Base-by-base conservation (phyloP, 306 rosid genomes). In the Delonix regia region DNA sequence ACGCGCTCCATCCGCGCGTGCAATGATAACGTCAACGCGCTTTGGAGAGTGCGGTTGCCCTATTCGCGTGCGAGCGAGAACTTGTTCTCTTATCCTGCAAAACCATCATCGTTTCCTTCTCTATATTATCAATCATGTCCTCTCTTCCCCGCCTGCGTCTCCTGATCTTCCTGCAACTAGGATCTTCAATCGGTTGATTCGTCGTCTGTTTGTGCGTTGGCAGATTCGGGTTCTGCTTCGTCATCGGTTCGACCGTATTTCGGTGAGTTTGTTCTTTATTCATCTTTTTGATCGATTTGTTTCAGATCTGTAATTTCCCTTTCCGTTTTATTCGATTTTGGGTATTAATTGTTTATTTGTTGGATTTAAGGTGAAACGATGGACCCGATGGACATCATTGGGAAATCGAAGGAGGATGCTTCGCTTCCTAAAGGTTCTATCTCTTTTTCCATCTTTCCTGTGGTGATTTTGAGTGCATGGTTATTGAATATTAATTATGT, bases 381-480 rank as follows among this genome's bases (percentile, higher is more conserved):
- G 97, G 97, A 92, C 78, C 92, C 97, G 75, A 92, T 92, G 97
- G 97, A 92, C 55, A 92, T 92, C 85, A 86, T 92, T 78, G 97
- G 93, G 19, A 92, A 92, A 89, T 79, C 95, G 16, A 92, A 90
- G 83, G 95, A 92, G 81, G 97, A 92, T 77, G 97, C 97, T 69
- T 90, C 95, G 75, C 95, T 92, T 57, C 97, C 97, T 0, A 92
- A 92, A 84, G 96, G 97, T 90, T 51, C 27, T 34, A 36, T 77
- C 61, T 2, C 41, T 64, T 47, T 1, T 30, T 0, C 15, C 4
- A 7, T 53, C 13, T 21, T 53, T 21, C 4, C 15, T 1, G 9
- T 21, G 4, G 0, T 53, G 27, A 21, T 53, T 15, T 9, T 44
- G 18, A 14, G 34, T 30, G 42, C 22, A 2, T 21, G 7, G 36